Percentiles rank a stretch among this genome's conserved stretches.
These are phyloP conservation scores for Microbotryum lychnidis-dioicae DNA, from an alignment of 1,284 basidiomycete genomes.

Conservation along the genomic window DNA sequence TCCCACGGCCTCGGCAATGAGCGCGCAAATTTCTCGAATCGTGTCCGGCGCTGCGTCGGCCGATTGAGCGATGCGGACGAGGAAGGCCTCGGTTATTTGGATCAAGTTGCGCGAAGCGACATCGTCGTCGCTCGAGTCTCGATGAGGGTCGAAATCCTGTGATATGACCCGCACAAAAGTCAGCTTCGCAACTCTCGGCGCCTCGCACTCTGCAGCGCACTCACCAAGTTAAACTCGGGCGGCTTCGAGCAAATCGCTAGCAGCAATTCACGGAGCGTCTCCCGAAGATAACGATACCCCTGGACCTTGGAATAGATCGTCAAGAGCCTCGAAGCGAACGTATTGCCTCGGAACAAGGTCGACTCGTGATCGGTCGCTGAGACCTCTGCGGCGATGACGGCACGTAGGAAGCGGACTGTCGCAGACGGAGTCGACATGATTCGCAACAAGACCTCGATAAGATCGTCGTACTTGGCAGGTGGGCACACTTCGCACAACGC, in stretches of 20 bases:
- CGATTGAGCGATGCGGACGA: slow-evolving; percentile 66
- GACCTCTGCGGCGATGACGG: slow-evolving; percentile 76
- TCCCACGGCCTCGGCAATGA: slow-evolving; percentile 72
- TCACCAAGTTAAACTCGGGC: slow-evolving; percentile 61
- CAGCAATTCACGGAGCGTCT: slow-evolving; percentile 65
- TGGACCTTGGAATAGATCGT: slow-evolving; percentile 76
- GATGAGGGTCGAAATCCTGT: slow-evolving; percentile 56
- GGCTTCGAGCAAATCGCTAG: slow-evolving; percentile 64
- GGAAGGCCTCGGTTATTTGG: slow-evolving; percentile 64
- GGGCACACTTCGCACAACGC: slow-evolving; percentile 81
- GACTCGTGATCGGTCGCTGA: slow-evolving; percentile 64
- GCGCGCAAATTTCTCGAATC: slow-evolving; percentile 77
- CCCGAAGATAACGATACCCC: slow-evolving; percentile 77
- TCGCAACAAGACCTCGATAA: slow-evolving; percentile 69
- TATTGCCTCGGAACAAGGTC: slow-evolving; percentile 74
- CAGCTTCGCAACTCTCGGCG: too few species aligned
- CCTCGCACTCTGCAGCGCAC: slow-evolving; percentile 47
- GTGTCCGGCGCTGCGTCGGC: slow-evolving; percentile 64
- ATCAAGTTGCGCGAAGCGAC: slow-evolving; percentile 50
- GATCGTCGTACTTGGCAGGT: slow-evolving; percentile 67
- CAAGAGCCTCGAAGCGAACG: slow-evolving; percentile 71
- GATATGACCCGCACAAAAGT: not conserved
- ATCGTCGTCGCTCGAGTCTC: slow-evolving; percentile 13
- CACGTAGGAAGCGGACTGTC: slow-evolving; percentile 65
- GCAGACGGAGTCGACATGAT: slow-evolving; percentile 66